A percentile compares a stretch with the other conserved stretches of the same genome.
Evolutionary conservation across 2,329 filamentous ascomycete species (phyloP).

Genomic region (Clonostachys solani): DNA sequence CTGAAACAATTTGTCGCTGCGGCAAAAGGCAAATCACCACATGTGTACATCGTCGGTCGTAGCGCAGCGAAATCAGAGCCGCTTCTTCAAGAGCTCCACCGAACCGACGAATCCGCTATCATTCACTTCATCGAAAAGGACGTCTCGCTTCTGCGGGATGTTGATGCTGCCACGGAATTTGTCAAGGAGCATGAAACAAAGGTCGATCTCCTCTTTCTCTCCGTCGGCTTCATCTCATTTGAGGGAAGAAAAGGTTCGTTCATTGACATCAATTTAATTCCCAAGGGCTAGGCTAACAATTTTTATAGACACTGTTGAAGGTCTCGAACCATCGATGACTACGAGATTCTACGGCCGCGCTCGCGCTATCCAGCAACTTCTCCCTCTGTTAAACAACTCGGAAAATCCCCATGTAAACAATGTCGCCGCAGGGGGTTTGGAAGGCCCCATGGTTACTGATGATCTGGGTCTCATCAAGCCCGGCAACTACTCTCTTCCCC

Average conservation of each 20-base stretch:
- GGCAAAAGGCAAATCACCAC: constrained; percentile 16
- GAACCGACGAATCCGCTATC: constrained; percentile 26
- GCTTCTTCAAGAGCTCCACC: constrained; percentile 6
- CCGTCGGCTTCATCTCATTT: constrained; percentile 21
- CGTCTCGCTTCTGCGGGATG: constrained; percentile 41
- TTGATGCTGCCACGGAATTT: constrained; percentile 38
- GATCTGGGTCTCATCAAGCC: constrained; percentile 38
- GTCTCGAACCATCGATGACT: constrained; percentile 44
- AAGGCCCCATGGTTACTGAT: constrained; percentile 36
- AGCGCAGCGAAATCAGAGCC: constrained; percentile 14
- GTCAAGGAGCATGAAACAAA: constrained; percentile 33
- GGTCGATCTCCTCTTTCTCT: constrained; percentile 40
- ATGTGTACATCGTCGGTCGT: constrained; percentile 46
- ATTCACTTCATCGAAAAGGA: constrained; percentile 44
- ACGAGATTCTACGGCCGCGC: constrained; percentile 55
- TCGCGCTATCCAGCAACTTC: constrained; percentile 50
- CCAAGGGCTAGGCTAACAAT: too few relatives aligned
- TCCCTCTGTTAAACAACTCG: constrained; percentile 42
- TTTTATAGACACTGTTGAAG: constrained; percentile 29
- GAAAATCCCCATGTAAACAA: constrained; percentile 39
- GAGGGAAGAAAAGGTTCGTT: constrained; percentile 22
- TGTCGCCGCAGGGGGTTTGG: constrained; percentile 42
- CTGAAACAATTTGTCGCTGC: constrained; percentile 36
- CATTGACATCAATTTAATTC: too few relatives aligned
- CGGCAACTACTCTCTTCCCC: constrained; percentile 21